Base-by-base conservation (phyloP, 495 filamentous ascomycete genomes). In the Staphylotrichum tortipilum region DNA sequence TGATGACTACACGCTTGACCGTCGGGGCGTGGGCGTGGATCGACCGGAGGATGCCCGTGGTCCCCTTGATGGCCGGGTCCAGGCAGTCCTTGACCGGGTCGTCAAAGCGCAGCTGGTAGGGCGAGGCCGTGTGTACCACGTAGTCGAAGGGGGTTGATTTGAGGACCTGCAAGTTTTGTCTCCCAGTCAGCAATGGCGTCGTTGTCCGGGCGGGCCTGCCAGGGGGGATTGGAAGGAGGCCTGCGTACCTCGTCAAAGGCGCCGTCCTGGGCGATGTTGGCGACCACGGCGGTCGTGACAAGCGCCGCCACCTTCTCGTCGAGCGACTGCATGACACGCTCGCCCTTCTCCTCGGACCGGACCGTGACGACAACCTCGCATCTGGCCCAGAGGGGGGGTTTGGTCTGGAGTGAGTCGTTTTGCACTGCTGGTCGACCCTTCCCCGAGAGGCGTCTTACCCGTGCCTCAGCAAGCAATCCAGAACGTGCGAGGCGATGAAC, bases 51-150 rank as follows among this genome's bases (percentile, higher is more conserved):
- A 75, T 52, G 12, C 65, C 66, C 1, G 57, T 64, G 2, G 68
- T 74, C 19, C 72, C 72, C 14, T 65, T 68, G 23, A 74, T 66
- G 31, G 72, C 71, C 2, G 70, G 70, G 26, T 68, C 60, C 10
- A 72, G 58, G 41, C 71, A 69, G 28, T 72, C 67, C 7, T 52
- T 53, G 6, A 63, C 43, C 2, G 68, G 68, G 41, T 74, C 68
- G 11, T 62, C 48, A 12, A 61, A 60, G 34, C 57, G 53, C 14
- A 67, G 49, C 8, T 67, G 62, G 53, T 67, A 74, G 5, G 72
- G 72, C 0, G 69, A 73, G 2, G 72, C 72, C 3, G 67, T 71
- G 54, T 74, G 71, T 18, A 74, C 48, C 30, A 73, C 68, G 44
- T 66, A 69, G 57, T 65, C 58, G 21, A 74, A 62, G 0, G 60